A percentile compares a stretch with the other conserved stretches of the same genome.
phyloP scores from a whole-genome alignment of 345 rosid species.

The Dimocarpus longan region DNA sequence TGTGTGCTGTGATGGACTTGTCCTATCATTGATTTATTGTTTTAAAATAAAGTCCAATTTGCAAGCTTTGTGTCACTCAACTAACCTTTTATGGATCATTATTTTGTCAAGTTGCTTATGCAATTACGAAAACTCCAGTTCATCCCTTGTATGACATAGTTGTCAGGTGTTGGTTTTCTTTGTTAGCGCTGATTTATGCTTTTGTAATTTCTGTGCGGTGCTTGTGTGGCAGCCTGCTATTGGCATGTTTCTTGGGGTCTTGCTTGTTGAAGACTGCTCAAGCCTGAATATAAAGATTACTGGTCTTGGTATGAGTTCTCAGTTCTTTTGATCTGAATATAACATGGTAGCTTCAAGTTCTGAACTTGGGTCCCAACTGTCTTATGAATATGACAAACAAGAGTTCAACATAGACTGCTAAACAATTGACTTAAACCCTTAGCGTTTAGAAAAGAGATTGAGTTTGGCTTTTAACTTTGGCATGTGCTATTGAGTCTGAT shows the following conservation, averaged over 20 bases:
- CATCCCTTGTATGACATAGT: not conserved
- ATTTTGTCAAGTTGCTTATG: not conserved
- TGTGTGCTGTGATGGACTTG: not conserved
- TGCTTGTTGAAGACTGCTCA: not conserved
- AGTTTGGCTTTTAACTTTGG: not conserved
- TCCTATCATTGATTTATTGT: not conserved
- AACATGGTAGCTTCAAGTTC: not conserved
- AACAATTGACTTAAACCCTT: not conserved
- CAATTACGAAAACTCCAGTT: not conserved
- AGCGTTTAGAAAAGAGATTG: not conserved
- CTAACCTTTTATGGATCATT: not conserved
- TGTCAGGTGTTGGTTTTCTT: not conserved
- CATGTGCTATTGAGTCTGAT: not conserved
- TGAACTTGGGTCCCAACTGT: not conserved
- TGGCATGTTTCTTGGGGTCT: not conserved
- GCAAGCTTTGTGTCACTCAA: not conserved
- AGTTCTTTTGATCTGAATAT: not conserved
- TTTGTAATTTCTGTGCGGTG: not conserved
- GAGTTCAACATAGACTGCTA: not conserved
- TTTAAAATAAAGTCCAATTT: not conserved
- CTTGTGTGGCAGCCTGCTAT: not conserved
- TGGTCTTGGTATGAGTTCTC: not conserved
- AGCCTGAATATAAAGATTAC: not conserved
- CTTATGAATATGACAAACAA: not conserved
- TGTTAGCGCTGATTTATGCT: not conserved